Evolutionary conservation across 2,329 filamentous ascomycete species (phyloP).

Genomic region (Colletotrichum noveboracense): DNA sequence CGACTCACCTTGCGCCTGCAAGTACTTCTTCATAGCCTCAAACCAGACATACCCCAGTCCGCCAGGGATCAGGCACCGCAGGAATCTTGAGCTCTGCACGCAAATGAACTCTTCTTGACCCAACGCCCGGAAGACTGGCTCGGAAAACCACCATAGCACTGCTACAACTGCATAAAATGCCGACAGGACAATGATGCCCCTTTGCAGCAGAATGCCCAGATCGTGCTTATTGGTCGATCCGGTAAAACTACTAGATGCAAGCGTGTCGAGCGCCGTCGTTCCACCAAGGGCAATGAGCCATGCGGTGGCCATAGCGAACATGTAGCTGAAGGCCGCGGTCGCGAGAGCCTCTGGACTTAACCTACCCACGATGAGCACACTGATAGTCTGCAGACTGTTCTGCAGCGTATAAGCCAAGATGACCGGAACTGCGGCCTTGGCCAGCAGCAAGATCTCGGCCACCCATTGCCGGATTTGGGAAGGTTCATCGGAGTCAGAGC

Average conservation of each 20-base stretch:
- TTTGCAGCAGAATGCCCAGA: slow-evolving; percentile 78
- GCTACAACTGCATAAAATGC: slow-evolving; percentile 76
- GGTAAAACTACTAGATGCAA: slow-evolving; percentile 84
- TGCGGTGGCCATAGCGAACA: slow-evolving; percentile 90
- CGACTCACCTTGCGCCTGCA: slow-evolving; percentile 82
- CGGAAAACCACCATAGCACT: slow-evolving; percentile 76
- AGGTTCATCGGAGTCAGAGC: neutral
- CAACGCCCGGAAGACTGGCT: slow-evolving; percentile 74
- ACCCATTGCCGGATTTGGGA: slow-evolving; percentile 12
- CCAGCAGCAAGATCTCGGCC: slow-evolving; percentile 69
- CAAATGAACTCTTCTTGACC: slow-evolving; percentile 83
- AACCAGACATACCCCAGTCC: slow-evolving; percentile 90
- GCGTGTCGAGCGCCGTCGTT: slow-evolving; percentile 84
- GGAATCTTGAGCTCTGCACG: slow-evolving; percentile 73
- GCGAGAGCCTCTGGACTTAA: slow-evolving; percentile 81
- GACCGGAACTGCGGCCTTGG: slow-evolving; percentile 75
- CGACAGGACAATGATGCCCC: slow-evolving; percentile 74
- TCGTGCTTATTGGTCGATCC: slow-evolving; percentile 80
- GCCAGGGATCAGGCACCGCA: slow-evolving; percentile 77
- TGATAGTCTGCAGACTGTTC: slow-evolving; percentile 83
- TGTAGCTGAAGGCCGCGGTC: slow-evolving; percentile 86
- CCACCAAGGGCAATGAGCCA: slow-evolving; percentile 88
- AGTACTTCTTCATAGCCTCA: slow-evolving; percentile 83
- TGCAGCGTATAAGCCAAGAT: slow-evolving; percentile 87
- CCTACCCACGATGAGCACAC: slow-evolving; percentile 81